phyloP scores from a whole-genome alignment of 371 early-diverging fungal genomes.

The Mortierella sp. region DNA sequence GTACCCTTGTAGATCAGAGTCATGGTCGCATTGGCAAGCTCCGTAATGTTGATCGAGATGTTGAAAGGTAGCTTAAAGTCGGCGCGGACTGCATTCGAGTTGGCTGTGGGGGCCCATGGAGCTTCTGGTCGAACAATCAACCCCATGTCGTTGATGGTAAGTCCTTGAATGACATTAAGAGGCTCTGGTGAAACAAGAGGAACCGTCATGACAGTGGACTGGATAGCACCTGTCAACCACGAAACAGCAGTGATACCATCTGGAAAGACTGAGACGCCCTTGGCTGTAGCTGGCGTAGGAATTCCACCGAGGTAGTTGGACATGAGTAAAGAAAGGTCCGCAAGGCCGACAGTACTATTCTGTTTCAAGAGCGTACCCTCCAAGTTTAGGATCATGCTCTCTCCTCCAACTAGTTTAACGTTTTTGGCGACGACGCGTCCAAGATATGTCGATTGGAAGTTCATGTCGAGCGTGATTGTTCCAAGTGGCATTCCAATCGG shows the following conservation, averaged over 20 bases:
- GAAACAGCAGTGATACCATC: slow-evolving; percentile 61
- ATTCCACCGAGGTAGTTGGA: slow-evolving; percentile 64
- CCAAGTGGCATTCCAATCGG: slow-evolving; percentile 70
- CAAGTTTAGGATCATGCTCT: slow-evolving; percentile 58
- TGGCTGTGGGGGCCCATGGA: slow-evolving; percentile 62
- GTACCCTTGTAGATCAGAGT: slow-evolving; percentile 59
- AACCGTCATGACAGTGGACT: slow-evolving; percentile 59
- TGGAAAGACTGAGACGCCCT: slow-evolving; percentile 68
- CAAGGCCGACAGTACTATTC: slow-evolving; percentile 53
- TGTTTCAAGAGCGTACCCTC: slow-evolving; percentile 62
- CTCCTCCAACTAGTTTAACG: slow-evolving; percentile 59
- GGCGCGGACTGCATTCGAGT: slow-evolving; percentile 62
- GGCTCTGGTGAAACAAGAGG: slow-evolving; percentile 54
- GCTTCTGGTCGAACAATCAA: slow-evolving; percentile 55
- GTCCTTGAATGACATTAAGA: slow-evolving; percentile 62
- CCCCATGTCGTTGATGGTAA: slow-evolving; percentile 63
- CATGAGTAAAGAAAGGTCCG: slow-evolving; percentile 61
- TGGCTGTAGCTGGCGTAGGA: slow-evolving; percentile 59
- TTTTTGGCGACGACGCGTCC: slow-evolving; percentile 61
- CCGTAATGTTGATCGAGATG: slow-evolving; percentile 64
- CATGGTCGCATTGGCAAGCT: slow-evolving; percentile 62
- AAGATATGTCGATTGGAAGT: slow-evolving; percentile 61
- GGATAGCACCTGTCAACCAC: slow-evolving; percentile 67
- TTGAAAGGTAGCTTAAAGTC: slow-evolving; percentile 67
- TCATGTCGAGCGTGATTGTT: slow-evolving; percentile 62